phyloP scores from a whole-genome alignment of 2,329 filamentous ascomycete species.

The Colletotrichum navitas region DNA sequence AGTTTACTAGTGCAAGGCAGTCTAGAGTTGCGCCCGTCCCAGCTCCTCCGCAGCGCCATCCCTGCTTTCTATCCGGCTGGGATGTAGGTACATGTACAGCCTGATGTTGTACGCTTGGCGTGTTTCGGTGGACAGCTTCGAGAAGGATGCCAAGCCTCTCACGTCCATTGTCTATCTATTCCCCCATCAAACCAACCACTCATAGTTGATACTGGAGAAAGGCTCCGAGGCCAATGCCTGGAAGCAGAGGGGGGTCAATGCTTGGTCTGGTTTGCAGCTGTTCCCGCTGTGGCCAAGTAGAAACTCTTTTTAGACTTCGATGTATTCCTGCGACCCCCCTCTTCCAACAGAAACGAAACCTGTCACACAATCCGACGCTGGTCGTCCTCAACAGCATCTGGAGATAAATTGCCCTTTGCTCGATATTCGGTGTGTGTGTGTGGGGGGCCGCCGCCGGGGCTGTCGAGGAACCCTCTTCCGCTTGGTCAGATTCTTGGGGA shows the following conservation, averaged over 20 bases:
- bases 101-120: conserved; percentile 35
- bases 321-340: background rate
- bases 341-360: conserved; percentile 20
- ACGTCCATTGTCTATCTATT: too few relatives aligned
- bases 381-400: background rate
- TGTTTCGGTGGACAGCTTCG: conserved; percentile 38
- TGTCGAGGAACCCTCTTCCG: too few relatives aligned
- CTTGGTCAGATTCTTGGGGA: background rate
- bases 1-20: background rate
- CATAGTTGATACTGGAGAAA: background rate
- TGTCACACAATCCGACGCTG: background rate
- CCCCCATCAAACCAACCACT: background rate
- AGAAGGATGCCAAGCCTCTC: conserved; percentile 24
- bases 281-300: conserved; percentile 1
- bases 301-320: conserved; percentile 38
- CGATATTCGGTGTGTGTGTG: too few relatives aligned
- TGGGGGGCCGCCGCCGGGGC: too few relatives aligned
- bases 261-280: conserved; percentile 5
- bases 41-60: conserved; percentile 24
- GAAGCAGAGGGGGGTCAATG: background rate
- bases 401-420: background rate
- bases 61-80: conserved; percentile 15
- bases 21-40: conserved; percentile 4
- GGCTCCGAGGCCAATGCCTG: too few relatives aligned
- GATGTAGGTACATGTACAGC: background rate